Percentiles rank a stretch among this genome's conserved stretches.
Evolutionary conservation across 192 early-diverging fungal genomes (phyloP).

Genomic region (Cladochytrium replicatum): DNA sequence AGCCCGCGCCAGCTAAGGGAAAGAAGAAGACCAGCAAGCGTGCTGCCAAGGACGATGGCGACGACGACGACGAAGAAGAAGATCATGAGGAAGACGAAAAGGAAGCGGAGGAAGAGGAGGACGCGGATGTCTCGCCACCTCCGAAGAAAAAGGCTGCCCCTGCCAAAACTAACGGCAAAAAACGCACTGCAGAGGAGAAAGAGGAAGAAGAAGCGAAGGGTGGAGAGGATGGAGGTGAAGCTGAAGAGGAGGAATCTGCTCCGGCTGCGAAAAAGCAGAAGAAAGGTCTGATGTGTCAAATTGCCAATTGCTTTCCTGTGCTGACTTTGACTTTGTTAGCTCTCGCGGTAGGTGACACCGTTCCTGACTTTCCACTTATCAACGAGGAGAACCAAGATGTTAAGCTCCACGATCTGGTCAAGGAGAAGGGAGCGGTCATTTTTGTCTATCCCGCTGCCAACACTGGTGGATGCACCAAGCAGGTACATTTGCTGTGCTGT

Average conservation of each 20-base stretch:
- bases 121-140: too few species aligned
- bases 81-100: too few species aligned
- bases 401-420: too few species aligned
- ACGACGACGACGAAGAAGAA: not conserved
- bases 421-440: constrained; percentile 19
- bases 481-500: too few species aligned
- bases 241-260: not conserved
- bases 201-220: not conserved
- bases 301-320: too few species aligned
- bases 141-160: constrained; percentile 1
- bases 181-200: constrained; percentile 7
- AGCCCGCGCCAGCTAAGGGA: too few species aligned
- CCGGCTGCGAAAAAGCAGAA: not conserved
- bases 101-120: too few species aligned
- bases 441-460: constrained; percentile 27
- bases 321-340: too few species aligned
- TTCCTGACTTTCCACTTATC: too few species aligned
- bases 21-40: not conserved
- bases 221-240: not conserved
- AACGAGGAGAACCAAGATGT: too few species aligned
- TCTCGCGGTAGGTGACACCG: too few species aligned
- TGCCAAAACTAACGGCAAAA: constrained; percentile 1
- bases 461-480: constrained; percentile 26
- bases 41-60: constrained; percentile 4
- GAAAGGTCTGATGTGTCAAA: too few species aligned